These are phyloP conservation scores for Marchantia paleacea DNA, from an alignment of 225 moss, liverwort and hornwort species.

Conservation along the genomic window DNA sequence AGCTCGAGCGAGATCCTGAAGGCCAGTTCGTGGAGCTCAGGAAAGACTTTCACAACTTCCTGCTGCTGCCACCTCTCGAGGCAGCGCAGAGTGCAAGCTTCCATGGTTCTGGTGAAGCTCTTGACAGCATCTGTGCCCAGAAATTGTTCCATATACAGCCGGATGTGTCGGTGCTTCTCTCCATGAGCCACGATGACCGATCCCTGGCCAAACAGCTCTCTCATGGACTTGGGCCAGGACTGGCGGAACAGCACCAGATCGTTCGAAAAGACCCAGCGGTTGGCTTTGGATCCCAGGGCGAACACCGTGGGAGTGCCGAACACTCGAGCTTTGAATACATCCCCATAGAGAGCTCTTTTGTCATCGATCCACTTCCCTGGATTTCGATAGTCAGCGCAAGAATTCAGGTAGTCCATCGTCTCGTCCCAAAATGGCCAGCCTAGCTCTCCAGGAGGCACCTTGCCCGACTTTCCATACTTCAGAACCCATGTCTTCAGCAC, in stretches of 20 bases:
- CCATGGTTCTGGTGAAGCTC: background rate
- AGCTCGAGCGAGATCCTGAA: background rate
- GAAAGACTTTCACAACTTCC: background rate
- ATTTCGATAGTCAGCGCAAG: background rate
- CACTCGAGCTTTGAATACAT: background rate
- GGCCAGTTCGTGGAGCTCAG: background rate
- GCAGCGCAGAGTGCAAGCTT: background rate
- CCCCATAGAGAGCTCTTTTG: background rate
- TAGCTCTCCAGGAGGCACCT: background rate
- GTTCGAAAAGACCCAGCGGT: background rate
- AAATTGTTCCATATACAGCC: background rate
- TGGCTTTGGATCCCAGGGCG: background rate
- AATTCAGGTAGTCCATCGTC: background rate
- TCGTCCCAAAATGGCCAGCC: conserved; percentile 4
- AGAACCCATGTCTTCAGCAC: background rate
- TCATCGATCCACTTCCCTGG: background rate
- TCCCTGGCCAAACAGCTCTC: background rate
- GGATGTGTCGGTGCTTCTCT: background rate
- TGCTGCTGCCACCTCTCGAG: background rate
- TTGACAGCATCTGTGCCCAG: background rate
- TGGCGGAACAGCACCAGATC: background rate
- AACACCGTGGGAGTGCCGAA: background rate
- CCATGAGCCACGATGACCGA: background rate
- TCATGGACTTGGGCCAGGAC: background rate
- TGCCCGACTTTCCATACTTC: background rate